These are phyloP conservation scores for Ophiostoma himal-ulmi DNA, from an alignment of 2,329 filamentous ascomycete species.

Conservation along the genomic window DNA sequence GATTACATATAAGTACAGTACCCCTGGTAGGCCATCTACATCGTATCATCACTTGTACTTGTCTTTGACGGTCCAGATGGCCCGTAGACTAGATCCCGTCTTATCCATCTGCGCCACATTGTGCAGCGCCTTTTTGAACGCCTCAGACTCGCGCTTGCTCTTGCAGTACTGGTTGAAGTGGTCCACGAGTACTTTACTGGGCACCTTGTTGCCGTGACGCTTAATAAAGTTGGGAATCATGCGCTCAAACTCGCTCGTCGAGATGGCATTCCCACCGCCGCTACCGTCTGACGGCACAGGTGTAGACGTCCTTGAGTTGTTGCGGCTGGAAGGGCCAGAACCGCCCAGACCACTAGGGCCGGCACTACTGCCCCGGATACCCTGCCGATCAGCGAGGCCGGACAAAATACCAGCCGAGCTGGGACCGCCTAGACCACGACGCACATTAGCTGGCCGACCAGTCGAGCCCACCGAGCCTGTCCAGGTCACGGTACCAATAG, in stretches of 20 bases:
- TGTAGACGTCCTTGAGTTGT: slow-evolving; percentile 27
- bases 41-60: slow-evolving; percentile 27
- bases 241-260: slow-evolving; percentile 58
- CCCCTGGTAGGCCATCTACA: not conserved
- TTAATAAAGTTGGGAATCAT: slow-evolving; percentile 75
- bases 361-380: slow-evolving; percentile 35
- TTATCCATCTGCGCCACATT: slow-evolving; percentile 67
- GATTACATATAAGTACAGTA: not conserved
- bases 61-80: slow-evolving; percentile 48
- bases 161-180: slow-evolving; percentile 81
- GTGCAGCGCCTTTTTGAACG: slow-evolving; percentile 78
- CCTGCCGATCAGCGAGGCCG: slow-evolving; percentile 54
- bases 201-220: slow-evolving; percentile 69
- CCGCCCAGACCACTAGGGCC: slow-evolving; percentile 30
- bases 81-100: slow-evolving; percentile 46
- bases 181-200: slow-evolving; percentile 80
- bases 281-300: not conserved
- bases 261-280: slow-evolving; percentile 27
- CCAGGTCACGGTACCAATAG: slow-evolving; percentile 87
- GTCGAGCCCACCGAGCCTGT: slow-evolving; percentile 77
- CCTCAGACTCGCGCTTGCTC: slow-evolving; percentile 60
- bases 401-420: slow-evolving; percentile 51
- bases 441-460: slow-evolving; percentile 56
- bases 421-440: slow-evolving; percentile 43
- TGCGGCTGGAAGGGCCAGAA: slow-evolving; percentile 42